A percentile compares a stretch with the other conserved stretches of the same genome.
Evolutionary conservation across 73 alveolate genomes (phyloP).

Genomic region (Paramecium bursaria): DNA sequence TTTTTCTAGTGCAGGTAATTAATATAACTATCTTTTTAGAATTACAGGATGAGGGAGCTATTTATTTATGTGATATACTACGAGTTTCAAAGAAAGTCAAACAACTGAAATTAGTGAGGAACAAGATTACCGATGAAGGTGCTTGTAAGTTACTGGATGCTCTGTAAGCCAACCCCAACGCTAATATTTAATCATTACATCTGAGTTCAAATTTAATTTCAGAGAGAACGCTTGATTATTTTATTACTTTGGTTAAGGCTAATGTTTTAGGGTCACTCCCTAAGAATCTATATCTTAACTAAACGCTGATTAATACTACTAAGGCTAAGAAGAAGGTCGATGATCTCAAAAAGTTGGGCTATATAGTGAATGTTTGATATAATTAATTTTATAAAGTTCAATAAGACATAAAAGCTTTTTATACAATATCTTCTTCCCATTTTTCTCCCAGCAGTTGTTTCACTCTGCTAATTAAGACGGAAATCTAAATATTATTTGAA

Average conservation of each 20-base stretch:
- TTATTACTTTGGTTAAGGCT: slow-evolving; percentile 1
- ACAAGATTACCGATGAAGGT: slow-evolving; percentile 50
- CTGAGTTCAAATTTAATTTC: slow-evolving; percentile 40
- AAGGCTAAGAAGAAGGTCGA: slow-evolving; percentile 56
- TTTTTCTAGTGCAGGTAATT: slow-evolving; percentile 55
- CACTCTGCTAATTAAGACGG: no score
- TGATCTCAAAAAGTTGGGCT: slow-evolving; percentile 34
- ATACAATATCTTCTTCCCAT: no score
- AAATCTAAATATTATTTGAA: no score
- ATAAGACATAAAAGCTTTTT: no score
- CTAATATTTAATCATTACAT: background rate
- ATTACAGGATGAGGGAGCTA: slow-evolving; percentile 50
- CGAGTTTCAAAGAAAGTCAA: slow-evolving; percentile 16
- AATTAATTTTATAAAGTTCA: no score
- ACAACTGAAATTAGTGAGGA: slow-evolving; percentile 43
- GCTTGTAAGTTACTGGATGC: slow-evolving; percentile 34
- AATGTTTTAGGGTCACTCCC: slow-evolving; percentile 50
- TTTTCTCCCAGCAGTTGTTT: no score
- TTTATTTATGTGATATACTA: background rate
- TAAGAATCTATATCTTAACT: slow-evolving; percentile 12
- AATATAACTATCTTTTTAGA: background rate
- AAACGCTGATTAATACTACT: slow-evolving; percentile 47
- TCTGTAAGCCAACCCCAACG: background rate
- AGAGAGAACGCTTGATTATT: slow-evolving; percentile 53
- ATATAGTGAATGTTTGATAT: slow-evolving; percentile 55